Evolutionary conservation across 2,329 filamentous ascomycete genomes (phyloP), one percentile per base, ranked within the genome.

Genomic region (Lecanoromycetidae sp.): DNA sequence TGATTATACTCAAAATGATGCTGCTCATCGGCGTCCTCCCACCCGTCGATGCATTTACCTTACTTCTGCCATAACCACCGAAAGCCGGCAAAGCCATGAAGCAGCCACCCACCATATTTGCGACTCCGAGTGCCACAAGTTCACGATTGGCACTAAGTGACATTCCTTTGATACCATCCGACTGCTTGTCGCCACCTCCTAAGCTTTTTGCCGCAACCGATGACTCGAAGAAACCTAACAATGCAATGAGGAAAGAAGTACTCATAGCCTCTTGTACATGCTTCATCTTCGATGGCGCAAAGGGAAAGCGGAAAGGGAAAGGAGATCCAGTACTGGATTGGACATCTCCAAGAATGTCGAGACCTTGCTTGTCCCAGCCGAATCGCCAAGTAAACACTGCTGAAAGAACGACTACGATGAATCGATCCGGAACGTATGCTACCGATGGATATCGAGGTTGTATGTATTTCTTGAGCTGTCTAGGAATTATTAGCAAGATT

Each of bases 181-280:
- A 71, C 34, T 77, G 67, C 9, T 61, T 63, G 9, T 57, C 56
- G 47, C 69, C 76, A 5, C 70, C 71, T 12, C 83, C 84, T 2
- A 98, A 69, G 52, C 85, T 90, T 66, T 96, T 96, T 29, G 91
- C 91, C 1, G 91, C 91, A 10, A 98, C 87, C 0, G 87, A 94
- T 2, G 87, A 94, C 64, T 98, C 91, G 58, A 98, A 98, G 66
- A 98, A 98, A n/a, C 91, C 91, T 0, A 98, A 79, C 20, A 98
- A 72, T 0, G 88, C 87, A 54, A 98, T 94, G 45, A 96, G 72
- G 59, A 98, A 94, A 0, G 87, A 84, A 0, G 91, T 96, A 43
- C 85, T 82, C 74, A 96, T 83, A 30, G 87, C 84, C 52, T 87
- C 83, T 19, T 84, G 81, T 45, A 93, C 84, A 60, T 95, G 83